phyloP scores from a whole-genome alignment of 2,329 filamentous ascomycete genomes.

The Colletotrichum sp. region DNA sequence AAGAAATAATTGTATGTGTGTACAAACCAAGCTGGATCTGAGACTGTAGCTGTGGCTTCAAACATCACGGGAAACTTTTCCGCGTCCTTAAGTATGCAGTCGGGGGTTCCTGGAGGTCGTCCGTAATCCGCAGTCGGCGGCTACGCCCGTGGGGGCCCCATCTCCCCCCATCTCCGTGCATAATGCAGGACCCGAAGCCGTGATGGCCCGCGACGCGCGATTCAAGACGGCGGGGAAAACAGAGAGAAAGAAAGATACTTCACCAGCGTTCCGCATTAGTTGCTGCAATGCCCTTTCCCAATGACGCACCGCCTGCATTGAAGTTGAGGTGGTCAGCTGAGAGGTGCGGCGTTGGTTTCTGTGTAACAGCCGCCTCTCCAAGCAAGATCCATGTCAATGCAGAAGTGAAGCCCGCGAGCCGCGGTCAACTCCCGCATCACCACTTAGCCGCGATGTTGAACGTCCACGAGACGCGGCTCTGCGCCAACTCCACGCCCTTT shows the following conservation, averaged over 20 bases:
- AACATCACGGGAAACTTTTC: not conserved
- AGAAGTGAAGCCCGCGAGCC: not conserved
- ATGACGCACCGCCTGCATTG: not conserved
- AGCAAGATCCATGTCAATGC: not conserved
- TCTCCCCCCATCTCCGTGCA: not conserved
- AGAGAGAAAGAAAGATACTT: not conserved
- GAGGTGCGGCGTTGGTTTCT: not conserved
- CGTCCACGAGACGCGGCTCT: not conserved
- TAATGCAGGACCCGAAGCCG: not conserved
- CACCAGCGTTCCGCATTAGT: not conserved
- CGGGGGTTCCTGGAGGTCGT: not conserved
- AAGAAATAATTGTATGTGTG: not conserved
- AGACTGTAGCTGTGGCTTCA: not conserved
- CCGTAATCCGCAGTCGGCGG: not conserved
- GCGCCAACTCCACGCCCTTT: not conserved
- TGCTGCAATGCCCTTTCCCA: not conserved
- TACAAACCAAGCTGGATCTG: not conserved
- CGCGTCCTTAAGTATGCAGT: not conserved
- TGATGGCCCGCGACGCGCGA: not conserved
- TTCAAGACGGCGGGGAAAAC: not conserved
- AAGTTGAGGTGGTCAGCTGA: not conserved
- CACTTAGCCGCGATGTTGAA: not conserved
- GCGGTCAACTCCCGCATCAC: not conserved
- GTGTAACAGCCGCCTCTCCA: not conserved
- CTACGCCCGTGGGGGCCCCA: not conserved